A percentile compares a stretch with the other conserved stretches of the same genome.
Conservation (phyloP, 2,329 filamentous ascomycete species). For the Hymenoscyphus infarciens region DNA sequence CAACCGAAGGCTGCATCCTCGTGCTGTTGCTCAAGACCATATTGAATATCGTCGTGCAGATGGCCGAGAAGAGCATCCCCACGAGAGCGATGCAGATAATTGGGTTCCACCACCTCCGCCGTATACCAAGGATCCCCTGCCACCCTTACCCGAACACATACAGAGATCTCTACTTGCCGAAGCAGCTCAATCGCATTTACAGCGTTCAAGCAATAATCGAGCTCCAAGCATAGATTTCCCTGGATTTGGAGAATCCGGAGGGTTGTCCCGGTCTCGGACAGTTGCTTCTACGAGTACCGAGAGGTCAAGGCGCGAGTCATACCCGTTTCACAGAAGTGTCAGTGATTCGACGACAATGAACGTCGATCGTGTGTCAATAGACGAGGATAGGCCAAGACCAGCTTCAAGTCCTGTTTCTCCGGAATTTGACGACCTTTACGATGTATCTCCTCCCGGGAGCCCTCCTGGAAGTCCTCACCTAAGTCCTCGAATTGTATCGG, state of each 20-base stretch:
- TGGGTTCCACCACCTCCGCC: slow-evolving; percentile 85
- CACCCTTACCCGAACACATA: slow-evolving; percentile 35
- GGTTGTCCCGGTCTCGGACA: slow-evolving; percentile 29
- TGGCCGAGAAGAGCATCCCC: slow-evolving; percentile 68
- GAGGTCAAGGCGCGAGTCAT: slow-evolving; percentile 27
- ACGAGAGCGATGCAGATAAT: slow-evolving; percentile 84
- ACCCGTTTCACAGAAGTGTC: slow-evolving; percentile 36
- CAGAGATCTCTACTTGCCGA: slow-evolving; percentile 34
- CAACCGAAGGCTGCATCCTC: slow-evolving; percentile 63
- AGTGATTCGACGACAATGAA: slow-evolving; percentile 38
- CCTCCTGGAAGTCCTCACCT: slow-evolving; percentile 29
- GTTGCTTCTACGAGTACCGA: slow-evolving; percentile 25
- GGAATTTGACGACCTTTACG: slow-evolving; percentile 34
- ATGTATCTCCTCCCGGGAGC: slow-evolving; percentile 35
- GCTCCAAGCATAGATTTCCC: slow-evolving; percentile 26
- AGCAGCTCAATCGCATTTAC: slow-evolving; percentile 27
- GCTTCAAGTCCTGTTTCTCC: slow-evolving; percentile 33
- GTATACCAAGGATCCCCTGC: slow-evolving; percentile 61
- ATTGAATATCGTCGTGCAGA: slow-evolving; percentile 66
- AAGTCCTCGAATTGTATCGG: slow-evolving; percentile 10
- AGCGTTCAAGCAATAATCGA: slow-evolving; percentile 30
- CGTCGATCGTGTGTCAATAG: slow-evolving; percentile 22
- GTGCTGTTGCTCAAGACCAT: slow-evolving; percentile 49
- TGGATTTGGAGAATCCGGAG: slow-evolving; percentile 20
- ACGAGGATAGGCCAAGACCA: slow-evolving; percentile 32